Base-by-base conservation (phyloP, 331 rosid species). In the Phaseolus coccineus region DNA sequence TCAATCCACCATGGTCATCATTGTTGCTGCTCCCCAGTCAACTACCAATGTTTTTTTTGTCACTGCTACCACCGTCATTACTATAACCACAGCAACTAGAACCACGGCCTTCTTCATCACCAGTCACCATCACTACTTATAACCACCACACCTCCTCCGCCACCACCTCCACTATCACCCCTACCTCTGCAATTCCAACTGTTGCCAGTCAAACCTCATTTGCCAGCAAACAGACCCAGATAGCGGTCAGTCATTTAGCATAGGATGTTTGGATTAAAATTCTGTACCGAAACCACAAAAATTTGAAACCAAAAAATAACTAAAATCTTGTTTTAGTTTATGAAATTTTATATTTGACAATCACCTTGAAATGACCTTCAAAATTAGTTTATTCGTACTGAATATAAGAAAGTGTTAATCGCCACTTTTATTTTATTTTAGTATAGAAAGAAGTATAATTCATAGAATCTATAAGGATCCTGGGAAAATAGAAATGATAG, bases 401-500 rank as follows among this genome's bases (percentile, higher is more conserved):
- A 51, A 42, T 22, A 65, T 59, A 39, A 40, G 51, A 28, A 73
- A n/a, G 48, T 19, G 63, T 19, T 42, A 2, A 16, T 44, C 37
- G 12, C 33, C 37, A 42, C 4, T 66, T 66, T 40, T 13, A 40
- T 16, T 65, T 16, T 37, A 19, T 63, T 63, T 62, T 30, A 40
- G 24, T 16, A 12, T 11, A 11, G 30, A 40, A 42, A 22, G n/a
- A 66, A 24, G 39, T 68, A 51, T 31, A 28, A 56, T 69, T 31
- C 39, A 42, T 69, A 69, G 52, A 56, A 69, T 68, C 59, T 27
- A 47, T 31, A 6, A 53, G 46, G 30, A 22, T 44, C 33, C 47
- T 25, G 27, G 37, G 28, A 6, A 57, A 77, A 59, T 67, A n/a
- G 75, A 73, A 57, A 56, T 19, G 33, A 25, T 57, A 52, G 37